phyloP scores from a whole-genome alignment of 2,329 filamentous ascomycete species.

The Sarocladiaceae sp. region DNA sequence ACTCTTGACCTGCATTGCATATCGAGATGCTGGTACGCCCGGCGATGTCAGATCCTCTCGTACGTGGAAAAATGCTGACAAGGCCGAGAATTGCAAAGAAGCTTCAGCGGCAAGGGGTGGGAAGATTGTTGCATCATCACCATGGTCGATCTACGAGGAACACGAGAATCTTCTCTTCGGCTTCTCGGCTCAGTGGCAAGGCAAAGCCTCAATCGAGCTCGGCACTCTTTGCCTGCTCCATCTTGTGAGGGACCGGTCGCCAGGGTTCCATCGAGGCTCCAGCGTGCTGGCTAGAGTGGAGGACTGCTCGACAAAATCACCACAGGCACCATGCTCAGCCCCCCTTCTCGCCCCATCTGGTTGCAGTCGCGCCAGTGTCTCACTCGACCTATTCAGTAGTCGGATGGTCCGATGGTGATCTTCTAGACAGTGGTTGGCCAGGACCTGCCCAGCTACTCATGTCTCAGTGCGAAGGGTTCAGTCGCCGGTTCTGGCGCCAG shows the following conservation, averaged over 20 bases:
- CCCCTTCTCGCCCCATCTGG: not conserved
- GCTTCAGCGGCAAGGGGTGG: too few relatives aligned
- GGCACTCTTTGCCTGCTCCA: too few relatives aligned
- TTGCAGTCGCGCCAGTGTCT: conserved; percentile 2
- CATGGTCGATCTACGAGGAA: not conserved
- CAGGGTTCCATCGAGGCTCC: too few relatives aligned
- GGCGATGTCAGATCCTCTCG: not conserved
- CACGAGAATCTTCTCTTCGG: too few relatives aligned
- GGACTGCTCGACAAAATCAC: conserved; percentile 8
- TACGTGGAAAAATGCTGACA: not conserved
- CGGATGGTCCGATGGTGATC: too few relatives aligned
- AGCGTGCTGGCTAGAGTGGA: too few relatives aligned
- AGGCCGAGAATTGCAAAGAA: too few relatives aligned
- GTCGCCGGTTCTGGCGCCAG: too few relatives aligned
- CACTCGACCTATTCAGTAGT: not conserved
- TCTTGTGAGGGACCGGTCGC: not conserved
- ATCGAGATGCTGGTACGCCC: not conserved
- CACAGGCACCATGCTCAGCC: conserved; percentile 2
- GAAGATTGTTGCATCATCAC: not conserved
- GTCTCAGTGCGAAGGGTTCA: too few relatives aligned
- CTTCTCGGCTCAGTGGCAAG: too few relatives aligned
- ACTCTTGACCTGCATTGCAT: conserved; percentile 1
- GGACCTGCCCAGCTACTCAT: not conserved
- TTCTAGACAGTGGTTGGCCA: conserved; percentile 1
- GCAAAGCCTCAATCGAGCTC: too few relatives aligned